These are phyloP conservation scores for Fragosphaeria purpurea DNA, from an alignment of 2,329 filamentous ascomycete species.

Conservation along the genomic window DNA sequence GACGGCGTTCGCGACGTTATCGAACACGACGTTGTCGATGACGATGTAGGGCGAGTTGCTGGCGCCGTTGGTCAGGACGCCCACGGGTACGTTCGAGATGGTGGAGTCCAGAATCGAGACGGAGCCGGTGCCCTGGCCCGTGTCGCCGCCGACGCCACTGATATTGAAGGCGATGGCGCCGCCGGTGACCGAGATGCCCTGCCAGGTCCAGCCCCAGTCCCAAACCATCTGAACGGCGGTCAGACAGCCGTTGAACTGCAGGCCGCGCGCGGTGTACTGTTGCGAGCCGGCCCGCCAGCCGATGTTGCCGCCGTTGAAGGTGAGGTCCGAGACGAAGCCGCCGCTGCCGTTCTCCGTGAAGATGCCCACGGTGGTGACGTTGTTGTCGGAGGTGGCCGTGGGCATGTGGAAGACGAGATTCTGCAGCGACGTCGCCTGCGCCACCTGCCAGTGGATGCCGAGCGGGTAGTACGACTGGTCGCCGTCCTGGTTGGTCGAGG, in stretches of 20 bases:
- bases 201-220: conserved; percentile 69
- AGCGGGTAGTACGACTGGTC: too few relatives aligned
- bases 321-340: neutral
- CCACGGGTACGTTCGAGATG: neutral
- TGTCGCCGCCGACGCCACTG: neutral
- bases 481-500: too few relatives aligned
- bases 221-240: conserved; percentile 61
- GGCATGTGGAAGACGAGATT: conserved; percentile 49
- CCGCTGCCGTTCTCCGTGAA: conserved; percentile 46
- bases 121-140: neutral
- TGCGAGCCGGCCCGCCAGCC: neutral
- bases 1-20: neutral
- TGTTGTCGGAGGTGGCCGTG: conserved; percentile 25
- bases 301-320: conserved; percentile 50
- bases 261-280: conserved; percentile 53
- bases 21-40: neutral
- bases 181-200: conserved; percentile 28
- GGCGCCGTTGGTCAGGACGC: neutral
- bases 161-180: neutral
- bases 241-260: conserved; percentile 52
- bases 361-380: conserved; percentile 40
- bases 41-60: neutral
- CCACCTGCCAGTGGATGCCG: conserved; percentile 60
- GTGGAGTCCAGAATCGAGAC: neutral
- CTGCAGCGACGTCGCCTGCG: conserved; percentile 51